phyloP scores from a whole-genome alignment of 2,329 filamentous ascomycete species.

The Fusarium sororula region DNA sequence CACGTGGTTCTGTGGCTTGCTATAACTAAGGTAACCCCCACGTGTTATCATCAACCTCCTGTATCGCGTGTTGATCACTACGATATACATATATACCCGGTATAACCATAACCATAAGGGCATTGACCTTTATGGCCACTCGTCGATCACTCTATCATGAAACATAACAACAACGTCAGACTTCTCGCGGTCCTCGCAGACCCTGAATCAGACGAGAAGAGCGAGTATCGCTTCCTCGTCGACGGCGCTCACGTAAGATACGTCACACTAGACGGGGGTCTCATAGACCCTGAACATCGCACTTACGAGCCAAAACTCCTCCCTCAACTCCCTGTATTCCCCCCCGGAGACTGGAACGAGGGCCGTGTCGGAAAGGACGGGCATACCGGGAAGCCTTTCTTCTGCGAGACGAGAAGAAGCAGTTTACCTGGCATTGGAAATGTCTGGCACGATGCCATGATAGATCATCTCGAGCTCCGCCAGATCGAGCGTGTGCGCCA shows the following conservation, averaged over 20 bases:
- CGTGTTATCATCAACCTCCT: background rate
- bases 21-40: background rate
- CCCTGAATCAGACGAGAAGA: slow-evolving; percentile 37
- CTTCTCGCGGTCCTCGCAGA: slow-evolving; percentile 42
- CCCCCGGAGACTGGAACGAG: slow-evolving; percentile 52
- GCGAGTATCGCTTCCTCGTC: slow-evolving; percentile 52
- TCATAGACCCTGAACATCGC: slow-evolving; percentile 46
- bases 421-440: slow-evolving; percentile 45
- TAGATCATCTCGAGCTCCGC: slow-evolving; percentile 49
- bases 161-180: slow-evolving; percentile 36
- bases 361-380: slow-evolving; percentile 46
- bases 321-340: slow-evolving; percentile 49
- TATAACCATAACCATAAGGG: background rate
- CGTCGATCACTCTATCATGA: slow-evolving; percentile 1
- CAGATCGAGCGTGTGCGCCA: slow-evolving; percentile 36
- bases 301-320: slow-evolving; percentile 47
- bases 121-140: background rate
- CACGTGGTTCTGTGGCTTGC: background rate
- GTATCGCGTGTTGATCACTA: background rate
- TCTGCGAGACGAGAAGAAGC: slow-evolving; percentile 38
- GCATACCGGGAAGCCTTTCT: slow-evolving; percentile 39
- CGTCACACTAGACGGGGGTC: slow-evolving; percentile 49
- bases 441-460: slow-evolving; percentile 46
- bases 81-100: background rate
- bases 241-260: slow-evolving; percentile 51